A percentile compares a stretch with the other conserved stretches of the same genome.
Evolutionary conservation across 768 basidiomycete species (phyloP).

Genomic region (Lyophyllum decastes): DNA sequence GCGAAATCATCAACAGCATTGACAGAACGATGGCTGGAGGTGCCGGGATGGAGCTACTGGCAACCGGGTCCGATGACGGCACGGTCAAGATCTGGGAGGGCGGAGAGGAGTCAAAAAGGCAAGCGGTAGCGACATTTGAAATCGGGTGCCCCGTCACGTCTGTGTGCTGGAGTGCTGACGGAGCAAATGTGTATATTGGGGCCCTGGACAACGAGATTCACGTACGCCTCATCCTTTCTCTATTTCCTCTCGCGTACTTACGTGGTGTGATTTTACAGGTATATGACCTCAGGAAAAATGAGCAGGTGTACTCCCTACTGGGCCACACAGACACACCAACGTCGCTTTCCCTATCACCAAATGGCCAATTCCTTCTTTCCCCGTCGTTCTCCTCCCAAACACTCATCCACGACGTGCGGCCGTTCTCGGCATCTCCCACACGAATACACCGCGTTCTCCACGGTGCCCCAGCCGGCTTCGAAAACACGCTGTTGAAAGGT

Average conservation of each 20-base stretch:
- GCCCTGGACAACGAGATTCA: constrained; percentile 97
- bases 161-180: constrained; percentile 92
- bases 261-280: constrained; percentile 47
- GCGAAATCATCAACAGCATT: constrained; percentile 87
- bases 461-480: constrained; percentile 94
- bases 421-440: constrained; percentile 85
- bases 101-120: constrained; percentile 70
- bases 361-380: constrained; percentile 84
- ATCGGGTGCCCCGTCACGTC: constrained; percentile 89
- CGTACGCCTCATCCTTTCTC: constrained; percentile 47
- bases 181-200: constrained; percentile 85
- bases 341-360: constrained; percentile 89
- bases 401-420: constrained; percentile 89
- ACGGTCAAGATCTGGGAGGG: constrained; percentile 92
- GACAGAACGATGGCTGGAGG: constrained; percentile 74
- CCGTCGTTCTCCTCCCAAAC: constrained; percentile 89
- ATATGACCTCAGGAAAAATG: constrained; percentile 86
- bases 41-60: constrained; percentile 81
- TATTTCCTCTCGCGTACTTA: not conserved
- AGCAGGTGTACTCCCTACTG: constrained; percentile 74
- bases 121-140: constrained; percentile 78
- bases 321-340: constrained; percentile 95
- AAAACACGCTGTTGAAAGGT: constrained; percentile 79
- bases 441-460: constrained; percentile 77
- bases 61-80: constrained; percentile 91